These are phyloP conservation scores for Orychophragmus violaceus DNA, from an alignment of 345 rosid species.

Conservation along the genomic window DNA sequence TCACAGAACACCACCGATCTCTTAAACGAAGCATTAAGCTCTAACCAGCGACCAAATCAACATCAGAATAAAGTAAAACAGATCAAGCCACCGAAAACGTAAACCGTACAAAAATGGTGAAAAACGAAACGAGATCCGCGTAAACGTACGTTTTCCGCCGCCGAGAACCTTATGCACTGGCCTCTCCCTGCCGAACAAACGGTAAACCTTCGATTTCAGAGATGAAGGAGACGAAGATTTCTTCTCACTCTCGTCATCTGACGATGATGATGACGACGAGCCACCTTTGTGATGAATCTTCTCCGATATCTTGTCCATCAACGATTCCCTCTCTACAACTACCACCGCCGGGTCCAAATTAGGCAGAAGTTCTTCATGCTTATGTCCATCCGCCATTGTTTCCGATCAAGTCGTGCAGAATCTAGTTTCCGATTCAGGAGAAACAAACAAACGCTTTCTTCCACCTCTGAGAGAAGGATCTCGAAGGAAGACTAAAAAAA, in stretches of 20 bases:
- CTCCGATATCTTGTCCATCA: slow-evolving; percentile 31
- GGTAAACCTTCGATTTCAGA: slow-evolving; percentile 39
- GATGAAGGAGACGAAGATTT: slow-evolving; percentile 13
- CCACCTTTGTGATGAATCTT: slow-evolving; percentile 38
- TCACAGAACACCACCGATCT: too few species aligned
- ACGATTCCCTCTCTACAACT: slow-evolving; percentile 30
- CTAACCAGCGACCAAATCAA: neutral
- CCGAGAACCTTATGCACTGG: slow-evolving; percentile 33
- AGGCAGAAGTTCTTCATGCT: slow-evolving; percentile 14
- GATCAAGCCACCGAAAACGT: neutral
- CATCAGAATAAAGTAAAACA: neutral
- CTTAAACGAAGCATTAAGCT: neutral
- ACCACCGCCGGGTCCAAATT: slow-evolving; percentile 12
- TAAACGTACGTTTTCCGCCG: slow-evolving; percentile 32
- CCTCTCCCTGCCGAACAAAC: slow-evolving; percentile 68
- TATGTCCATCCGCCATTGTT: slow-evolving; percentile 31
- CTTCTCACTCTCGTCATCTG: slow-evolving; percentile 30
- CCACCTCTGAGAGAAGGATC: slow-evolving; percentile 12
- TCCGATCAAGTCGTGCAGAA: slow-evolving; percentile 9
- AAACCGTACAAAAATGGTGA: too few species aligned
- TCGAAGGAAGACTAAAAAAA: slow-evolving; percentile 24
- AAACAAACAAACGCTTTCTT: neutral
- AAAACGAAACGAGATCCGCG: neutral
- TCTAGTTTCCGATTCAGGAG: neutral
- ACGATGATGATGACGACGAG: slow-evolving; percentile 26